phyloP scores from a whole-genome alignment of 2,329 filamentous ascomycete genomes.

The Diaporthe ilicicola region DNA sequence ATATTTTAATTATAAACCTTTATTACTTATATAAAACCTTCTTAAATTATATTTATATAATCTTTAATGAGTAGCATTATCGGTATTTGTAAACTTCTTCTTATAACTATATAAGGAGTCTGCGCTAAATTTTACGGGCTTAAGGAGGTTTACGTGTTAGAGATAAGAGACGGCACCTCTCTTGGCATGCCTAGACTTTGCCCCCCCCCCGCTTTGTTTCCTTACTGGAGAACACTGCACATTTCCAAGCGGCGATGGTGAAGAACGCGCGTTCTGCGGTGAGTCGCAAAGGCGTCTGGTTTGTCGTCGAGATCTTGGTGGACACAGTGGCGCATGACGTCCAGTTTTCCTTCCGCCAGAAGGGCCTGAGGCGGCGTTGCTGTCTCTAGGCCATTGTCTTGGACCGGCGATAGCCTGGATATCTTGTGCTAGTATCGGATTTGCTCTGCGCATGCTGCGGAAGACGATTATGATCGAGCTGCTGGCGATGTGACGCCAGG shows the following conservation, averaged over 20 bases:
- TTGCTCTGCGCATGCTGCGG: too few relatives aligned
- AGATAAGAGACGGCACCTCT: too few relatives aligned
- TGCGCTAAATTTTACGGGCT: background rate
- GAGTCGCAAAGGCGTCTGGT: background rate
- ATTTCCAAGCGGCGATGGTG: background rate
- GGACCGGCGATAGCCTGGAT: too few relatives aligned
- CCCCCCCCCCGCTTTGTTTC: background rate
- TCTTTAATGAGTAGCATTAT: too few relatives aligned
- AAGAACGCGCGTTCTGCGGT: constrained; percentile 10
- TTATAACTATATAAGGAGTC: background rate
- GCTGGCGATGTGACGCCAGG: constrained; percentile 7
- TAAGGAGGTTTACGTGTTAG: background rate
- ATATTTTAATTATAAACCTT: background rate
- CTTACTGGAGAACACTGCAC: background rate
- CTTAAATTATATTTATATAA: background rate
- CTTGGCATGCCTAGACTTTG: background rate
- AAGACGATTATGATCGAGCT: background rate
- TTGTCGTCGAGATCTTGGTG: constrained; percentile 6
- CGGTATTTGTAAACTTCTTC: background rate
- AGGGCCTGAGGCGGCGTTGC: too few relatives aligned
- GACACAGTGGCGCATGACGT: background rate
- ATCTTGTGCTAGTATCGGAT: too few relatives aligned
- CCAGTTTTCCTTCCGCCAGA: background rate
- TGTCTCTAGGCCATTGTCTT: too few relatives aligned
- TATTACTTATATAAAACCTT: background rate